Evolutionary conservation across 2,329 filamentous ascomycete genomes (phyloP).

Genomic region (Xylariaceae sp.): DNA sequence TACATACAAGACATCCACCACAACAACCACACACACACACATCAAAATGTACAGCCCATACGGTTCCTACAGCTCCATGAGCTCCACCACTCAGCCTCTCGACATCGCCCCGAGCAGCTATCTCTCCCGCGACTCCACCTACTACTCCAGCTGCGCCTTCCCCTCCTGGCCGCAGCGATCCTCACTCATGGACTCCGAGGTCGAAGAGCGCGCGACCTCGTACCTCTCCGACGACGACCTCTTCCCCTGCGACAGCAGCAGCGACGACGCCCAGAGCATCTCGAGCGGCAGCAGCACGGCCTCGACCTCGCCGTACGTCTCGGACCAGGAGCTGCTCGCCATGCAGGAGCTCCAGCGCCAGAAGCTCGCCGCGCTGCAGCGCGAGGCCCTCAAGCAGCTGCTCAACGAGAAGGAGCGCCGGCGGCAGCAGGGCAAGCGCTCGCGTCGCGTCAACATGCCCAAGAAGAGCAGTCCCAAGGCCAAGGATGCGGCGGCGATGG

Average conservation of each 20-base stretch:
- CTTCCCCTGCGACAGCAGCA: slow-evolving; percentile 46
- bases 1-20: slow-evolving; percentile 3
- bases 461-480: slow-evolving; percentile 36
- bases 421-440: slow-evolving; percentile 33
- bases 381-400: slow-evolving; percentile 47
- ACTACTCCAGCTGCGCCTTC: slow-evolving; percentile 37
- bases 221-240: slow-evolving; percentile 62
- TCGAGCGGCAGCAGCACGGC: slow-evolving; percentile 39
- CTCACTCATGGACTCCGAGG: slow-evolving; percentile 30
- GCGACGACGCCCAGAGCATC: slow-evolving; percentile 46
- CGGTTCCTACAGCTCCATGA: slow-evolving; percentile 36
- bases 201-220: slow-evolving; percentile 43
- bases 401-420: slow-evolving; percentile 52
- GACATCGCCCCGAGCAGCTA: slow-evolving; percentile 32
- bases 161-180: slow-evolving; percentile 40
- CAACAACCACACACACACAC: neutral
- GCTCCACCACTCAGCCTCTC: slow-evolving; percentile 31
- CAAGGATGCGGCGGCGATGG: slow-evolving; percentile 43
- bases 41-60: slow-evolving; percentile 32
- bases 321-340: slow-evolving; percentile 45
- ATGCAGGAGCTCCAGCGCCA: slow-evolving; percentile 48
- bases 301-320: slow-evolving; percentile 39
- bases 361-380: slow-evolving; percentile 43
- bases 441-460: slow-evolving; percentile 24
- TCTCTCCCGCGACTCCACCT: slow-evolving; percentile 25